Base-by-base conservation (phyloP, 306 rosid species). In the Lathyrus aphaca region DNA sequence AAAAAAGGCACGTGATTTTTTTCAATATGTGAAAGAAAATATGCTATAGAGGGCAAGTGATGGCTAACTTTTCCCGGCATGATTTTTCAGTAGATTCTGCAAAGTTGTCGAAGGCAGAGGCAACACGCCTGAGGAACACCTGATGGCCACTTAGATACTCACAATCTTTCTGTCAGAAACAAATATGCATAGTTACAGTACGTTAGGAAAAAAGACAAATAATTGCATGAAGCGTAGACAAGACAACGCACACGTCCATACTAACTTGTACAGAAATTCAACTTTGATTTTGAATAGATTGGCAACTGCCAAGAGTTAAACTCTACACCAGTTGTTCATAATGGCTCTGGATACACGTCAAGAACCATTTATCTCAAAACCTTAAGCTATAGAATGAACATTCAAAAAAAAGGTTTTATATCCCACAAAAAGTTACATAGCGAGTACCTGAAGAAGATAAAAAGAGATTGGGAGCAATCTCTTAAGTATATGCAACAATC, bases 401-500 rank as follows among this genome's bases (percentile, higher is more conserved):
- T 15, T 58, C 19, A 74, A 44, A 29, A 66, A 32, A 14, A 30
- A n/a, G n/a, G 16, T 14, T 65, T 55, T 19, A 45, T 32, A 57
- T 46, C 32, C 58, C 16, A 13, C 3, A 27, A 10, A 43, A 74
- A 15, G 35, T 35, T 29, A 16, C 2, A 42, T 21, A 77, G 74
- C 69, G 78, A 81, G 60, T 71, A 94, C 97, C 97, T 88, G 96
- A 65, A 90, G 96, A 74, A 94, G 98, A 81, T 77, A 90, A 42
- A 94, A 93, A 56, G 96, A 88, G 74, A 94, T 90, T 19, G 98
- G 98, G 74, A 94, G 97, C 79, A 94, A 81, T 87, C 98, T 82
- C 94, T 90, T 94, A 27, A 94, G 87, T 69, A 90, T 90, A 82
- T 94, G 89, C 87, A 94, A 72, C 68, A 94, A 79, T 69, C 98